phyloP scores from a whole-genome alignment of 2,329 filamentous ascomycete genomes.

The Blastomyces silverae region DNA sequence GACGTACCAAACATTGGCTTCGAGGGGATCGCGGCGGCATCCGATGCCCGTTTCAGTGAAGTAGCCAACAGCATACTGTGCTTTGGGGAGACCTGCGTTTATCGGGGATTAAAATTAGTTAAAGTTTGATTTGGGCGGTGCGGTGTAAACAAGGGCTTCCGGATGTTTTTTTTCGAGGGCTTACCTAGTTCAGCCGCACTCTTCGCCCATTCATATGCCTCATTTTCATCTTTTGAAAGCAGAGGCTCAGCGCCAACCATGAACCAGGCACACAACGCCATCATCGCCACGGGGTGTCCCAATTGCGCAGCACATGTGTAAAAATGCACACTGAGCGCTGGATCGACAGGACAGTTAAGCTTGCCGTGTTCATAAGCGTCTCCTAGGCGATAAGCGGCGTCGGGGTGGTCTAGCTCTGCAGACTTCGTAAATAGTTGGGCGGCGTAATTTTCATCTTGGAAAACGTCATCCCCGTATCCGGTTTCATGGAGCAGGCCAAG shows the following conservation, averaged over 20 bases:
- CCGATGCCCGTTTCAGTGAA: slow-evolving; percentile 99
- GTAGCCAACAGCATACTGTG: slow-evolving; percentile 93
- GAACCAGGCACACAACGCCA: slow-evolving; percentile 98
- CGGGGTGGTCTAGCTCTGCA: slow-evolving; percentile 80
- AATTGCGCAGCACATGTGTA: slow-evolving; percentile 87
- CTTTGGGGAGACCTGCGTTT: slow-evolving; percentile 48
- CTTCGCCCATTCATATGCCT: slow-evolving; percentile 93
- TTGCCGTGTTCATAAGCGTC: slow-evolving; percentile 93
- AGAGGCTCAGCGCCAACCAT: slow-evolving; percentile 90
- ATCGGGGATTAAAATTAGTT: background rate
- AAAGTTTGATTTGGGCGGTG: background rate
- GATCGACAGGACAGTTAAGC: slow-evolving; percentile 79
- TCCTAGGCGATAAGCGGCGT: slow-evolving; percentile 83
- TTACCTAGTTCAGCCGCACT: slow-evolving; percentile 78
- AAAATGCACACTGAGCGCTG: slow-evolving; percentile 90
- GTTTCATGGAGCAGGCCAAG: slow-evolving; percentile 81
- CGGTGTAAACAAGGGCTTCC: background rate
- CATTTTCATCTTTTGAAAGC: slow-evolving; percentile 87
- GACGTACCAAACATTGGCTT: slow-evolving; percentile 98
- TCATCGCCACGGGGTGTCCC: slow-evolving; percentile 83
- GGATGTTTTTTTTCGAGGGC: slow-evolving; percentile 25
- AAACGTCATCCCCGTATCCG: slow-evolving; percentile 91
- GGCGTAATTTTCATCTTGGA: slow-evolving; percentile 82
- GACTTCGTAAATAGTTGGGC: slow-evolving; percentile 92
- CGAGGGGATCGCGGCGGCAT: slow-evolving; percentile 84